Conservation (phyloP, 441 rosid species). For the Pelargonium citronellum region DNA sequence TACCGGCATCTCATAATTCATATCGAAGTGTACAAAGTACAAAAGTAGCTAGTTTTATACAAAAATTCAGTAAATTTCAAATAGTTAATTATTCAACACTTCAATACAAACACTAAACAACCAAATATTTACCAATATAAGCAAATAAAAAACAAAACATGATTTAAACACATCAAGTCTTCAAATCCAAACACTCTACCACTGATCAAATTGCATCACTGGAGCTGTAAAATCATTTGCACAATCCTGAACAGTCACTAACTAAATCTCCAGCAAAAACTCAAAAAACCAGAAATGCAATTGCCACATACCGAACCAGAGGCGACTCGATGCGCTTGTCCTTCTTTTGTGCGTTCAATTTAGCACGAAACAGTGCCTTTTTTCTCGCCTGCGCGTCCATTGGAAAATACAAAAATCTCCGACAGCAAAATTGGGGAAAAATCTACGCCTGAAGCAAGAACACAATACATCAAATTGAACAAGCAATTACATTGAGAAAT, state of each 20-base stretch:
- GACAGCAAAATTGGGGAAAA: not conserved
- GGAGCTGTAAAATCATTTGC: not conserved
- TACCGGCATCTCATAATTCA: too few relatives aligned
- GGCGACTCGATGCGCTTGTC: conserved; percentile 73
- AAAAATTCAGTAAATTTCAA: too few relatives aligned
- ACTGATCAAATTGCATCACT: not conserved
- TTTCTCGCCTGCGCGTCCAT: conserved; percentile 74
- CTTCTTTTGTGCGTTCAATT: conserved; percentile 71
- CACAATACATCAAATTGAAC: not conserved
- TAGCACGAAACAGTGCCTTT: conserved; percentile 78
- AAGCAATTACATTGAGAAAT: not conserved
- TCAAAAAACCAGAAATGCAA: not conserved
- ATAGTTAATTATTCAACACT: not conserved
- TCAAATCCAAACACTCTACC: not conserved
- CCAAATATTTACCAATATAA: not conserved
- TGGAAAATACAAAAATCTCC: not conserved
- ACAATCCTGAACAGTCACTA: not conserved
- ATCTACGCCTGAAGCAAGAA: not conserved
- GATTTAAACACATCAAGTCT: not conserved
- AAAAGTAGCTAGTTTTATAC: too few relatives aligned
- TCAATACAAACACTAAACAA: not conserved
- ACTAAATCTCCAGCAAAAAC: not conserved
- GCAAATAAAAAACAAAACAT: too few relatives aligned
- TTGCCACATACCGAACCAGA: conserved; percentile 52
- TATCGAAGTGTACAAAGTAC: too few relatives aligned